Base-by-base conservation (phyloP, 108 stramenopile species). In the Nitzschia inconspicua region DNA sequence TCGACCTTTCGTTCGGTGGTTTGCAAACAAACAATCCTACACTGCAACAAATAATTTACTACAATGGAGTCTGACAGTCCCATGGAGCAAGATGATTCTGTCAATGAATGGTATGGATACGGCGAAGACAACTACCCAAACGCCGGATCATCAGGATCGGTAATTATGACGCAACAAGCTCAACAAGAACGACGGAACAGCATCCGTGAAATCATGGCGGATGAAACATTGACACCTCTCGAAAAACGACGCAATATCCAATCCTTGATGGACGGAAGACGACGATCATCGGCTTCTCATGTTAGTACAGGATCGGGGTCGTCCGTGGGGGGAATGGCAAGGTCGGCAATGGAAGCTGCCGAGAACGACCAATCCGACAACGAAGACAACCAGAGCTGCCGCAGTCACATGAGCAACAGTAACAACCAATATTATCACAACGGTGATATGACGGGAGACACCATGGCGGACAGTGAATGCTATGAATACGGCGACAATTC, bases 241-340 rank as follows among this genome's bases (percentile, higher is more conserved):
- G 88, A 89, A 55, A 80, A 85, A 34, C 73, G 82, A 4, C 60
- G 65, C 44, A 69, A 76, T 5, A 85, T 89, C 54, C 84, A 85
- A 58, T 65, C 40, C 18, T 60, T 89, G 41, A 89, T 89, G 88
- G 88, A 89, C 66, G 88, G 88, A 11, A 51, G 87, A 55, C 49
- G 83, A 44, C 67, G 83, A 19, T 49, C 59, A 7, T 41, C 32
- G 19, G 44, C 44, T 7, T 7, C n/a, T n/a, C n/a, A n/a, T n/a
- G n/a, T n/a, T n/a, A n/a, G n/a, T n/a, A 39, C 10, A 11, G 37
- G 37, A 10, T 39, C 37, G 10, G 37, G 11, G 37, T 11, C 11
- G 28, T 28, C 28, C 47, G 50, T 40, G 10, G 22, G 23, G 10
- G 22, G 36, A 16, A 42, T 54, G 52, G 63, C 49, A 7, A 1